Percentiles rank a stretch among this genome's conserved stretches.
Evolutionary conservation across 257 asterid genomes (phyloP).

Genomic region (Nicotiana tomentosiformis): DNA sequence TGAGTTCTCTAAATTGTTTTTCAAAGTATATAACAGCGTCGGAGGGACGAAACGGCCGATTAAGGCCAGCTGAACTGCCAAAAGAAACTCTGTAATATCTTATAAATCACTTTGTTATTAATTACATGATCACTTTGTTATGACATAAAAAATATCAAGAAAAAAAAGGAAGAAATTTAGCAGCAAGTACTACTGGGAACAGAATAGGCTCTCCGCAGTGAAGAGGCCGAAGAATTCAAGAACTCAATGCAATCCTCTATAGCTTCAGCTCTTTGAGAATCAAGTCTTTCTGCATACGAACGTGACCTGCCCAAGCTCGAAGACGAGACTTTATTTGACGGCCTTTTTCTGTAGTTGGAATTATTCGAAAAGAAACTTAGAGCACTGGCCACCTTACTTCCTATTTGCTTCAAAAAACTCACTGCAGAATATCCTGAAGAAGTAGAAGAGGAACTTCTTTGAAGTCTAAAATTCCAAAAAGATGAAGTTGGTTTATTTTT

Average conservation of each 20-base stretch:
- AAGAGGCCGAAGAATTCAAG: slow-evolving; percentile 62
- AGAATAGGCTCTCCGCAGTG: slow-evolving; percentile 53
- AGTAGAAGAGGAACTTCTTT: slow-evolving; percentile 17
- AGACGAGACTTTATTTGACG: slow-evolving; percentile 59
- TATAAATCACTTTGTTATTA: neutral
- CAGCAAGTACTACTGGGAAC: slow-evolving; percentile 36
- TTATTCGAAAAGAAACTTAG: slow-evolving; percentile 19
- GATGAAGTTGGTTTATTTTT: slow-evolving; percentile 21
- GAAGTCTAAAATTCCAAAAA: slow-evolving; percentile 29
- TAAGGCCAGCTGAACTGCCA: too few species aligned
- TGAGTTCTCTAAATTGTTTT: too few species aligned
- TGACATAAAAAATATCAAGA: neutral
- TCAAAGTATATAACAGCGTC: too few species aligned
- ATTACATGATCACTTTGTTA: neutral
- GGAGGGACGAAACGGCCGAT: too few species aligned
- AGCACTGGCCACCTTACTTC: slow-evolving; percentile 45
- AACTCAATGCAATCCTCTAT: slow-evolving; percentile 88
- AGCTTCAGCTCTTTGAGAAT: slow-evolving; percentile 84
- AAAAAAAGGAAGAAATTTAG: neutral
- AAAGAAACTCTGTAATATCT: neutral
- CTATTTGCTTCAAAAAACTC: slow-evolving; percentile 39
- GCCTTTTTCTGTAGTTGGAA: slow-evolving; percentile 26
- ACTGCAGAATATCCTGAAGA: slow-evolving; percentile 21
- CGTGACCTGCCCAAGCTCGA: slow-evolving; percentile 54
- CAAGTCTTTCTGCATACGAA: slow-evolving; percentile 62